phyloP scores from a whole-genome alignment of 176 grass and related monocot genomes.

The Triticum timopheevii region DNA sequence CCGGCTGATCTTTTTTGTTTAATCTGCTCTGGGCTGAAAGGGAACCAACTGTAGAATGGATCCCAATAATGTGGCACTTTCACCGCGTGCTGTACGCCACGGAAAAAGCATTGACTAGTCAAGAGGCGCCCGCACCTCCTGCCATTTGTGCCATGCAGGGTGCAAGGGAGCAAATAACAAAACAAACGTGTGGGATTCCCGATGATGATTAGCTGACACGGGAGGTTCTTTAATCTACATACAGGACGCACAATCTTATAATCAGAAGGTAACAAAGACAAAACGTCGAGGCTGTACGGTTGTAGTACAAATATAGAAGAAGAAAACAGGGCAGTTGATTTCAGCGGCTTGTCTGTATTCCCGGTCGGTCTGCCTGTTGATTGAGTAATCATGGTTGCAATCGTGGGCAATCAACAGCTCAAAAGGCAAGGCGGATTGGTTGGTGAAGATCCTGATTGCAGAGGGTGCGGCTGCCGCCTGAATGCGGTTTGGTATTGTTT shows the following conservation, averaged over 20 bases:
- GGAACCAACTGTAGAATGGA: neutral
- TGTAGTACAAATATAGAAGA: slow-evolving; percentile 16
- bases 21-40: neutral
- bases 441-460: slow-evolving; percentile 26
- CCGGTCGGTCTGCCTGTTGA: slow-evolving; percentile 27
- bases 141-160: slow-evolving; percentile 55
- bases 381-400: slow-evolving; percentile 45
- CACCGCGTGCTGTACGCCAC: slow-evolving; percentile 22
- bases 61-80: slow-evolving; percentile 32
- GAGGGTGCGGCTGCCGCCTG: slow-evolving; percentile 14
- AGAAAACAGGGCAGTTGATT: slow-evolving; percentile 30
- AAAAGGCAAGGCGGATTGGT: slow-evolving; percentile 34
- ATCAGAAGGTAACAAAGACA: slow-evolving; percentile 26
- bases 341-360: slow-evolving; percentile 40
- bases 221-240: slow-evolving; percentile 21
- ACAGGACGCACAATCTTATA: slow-evolving; percentile 23
- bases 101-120: neutral
- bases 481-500: slow-evolving; percentile 18
- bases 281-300: slow-evolving; percentile 40
- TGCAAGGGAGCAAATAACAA: slow-evolving; percentile 27
- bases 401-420: slow-evolving; percentile 47
- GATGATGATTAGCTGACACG: slow-evolving; percentile 31
- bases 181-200: slow-evolving; percentile 44
- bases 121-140: neutral
- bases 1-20: neutral